These are phyloP conservation scores for Thielaviopsis musarum DNA, from an alignment of 2,329 filamentous ascomycete genomes.

Conservation along the genomic window DNA sequence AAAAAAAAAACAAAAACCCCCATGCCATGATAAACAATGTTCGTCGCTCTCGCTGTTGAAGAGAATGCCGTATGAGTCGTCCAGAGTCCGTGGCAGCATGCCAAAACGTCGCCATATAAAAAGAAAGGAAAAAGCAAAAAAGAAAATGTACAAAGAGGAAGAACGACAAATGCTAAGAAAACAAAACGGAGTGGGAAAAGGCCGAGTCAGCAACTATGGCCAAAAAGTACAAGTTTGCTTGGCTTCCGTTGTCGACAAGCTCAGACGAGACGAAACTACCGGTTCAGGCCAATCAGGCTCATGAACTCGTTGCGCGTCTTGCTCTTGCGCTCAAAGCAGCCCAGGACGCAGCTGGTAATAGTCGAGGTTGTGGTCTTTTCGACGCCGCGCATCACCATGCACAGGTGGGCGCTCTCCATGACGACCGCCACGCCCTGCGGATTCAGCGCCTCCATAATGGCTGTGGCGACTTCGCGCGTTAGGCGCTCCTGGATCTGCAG, in stretches of 20 bases:
- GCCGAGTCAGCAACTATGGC: not conserved
- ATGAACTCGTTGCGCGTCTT: conserved; percentile 95
- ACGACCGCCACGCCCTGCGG: conserved; percentile 93
- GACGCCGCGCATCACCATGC: conserved; percentile 99
- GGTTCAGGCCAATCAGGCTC: conserved; percentile 53
- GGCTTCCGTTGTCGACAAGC: not conserved
- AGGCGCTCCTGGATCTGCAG: conserved; percentile 93
- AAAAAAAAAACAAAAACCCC: not conserved
- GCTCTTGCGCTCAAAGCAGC: conserved; percentile 78
- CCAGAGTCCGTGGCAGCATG: conserved; percentile 6
- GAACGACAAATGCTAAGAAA: conserved; percentile 7
- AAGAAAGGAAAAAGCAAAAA: not conserved
- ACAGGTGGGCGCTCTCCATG: conserved; percentile 91
- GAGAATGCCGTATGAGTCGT: conserved; percentile 11
- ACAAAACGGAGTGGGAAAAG: not conserved
- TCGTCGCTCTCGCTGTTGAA: conserved; percentile 13
- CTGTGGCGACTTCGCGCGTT: conserved; percentile 89
- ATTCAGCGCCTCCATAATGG: conserved; percentile 81
- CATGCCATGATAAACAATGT: conserved; percentile 11
- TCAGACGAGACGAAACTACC: conserved; percentile 4
- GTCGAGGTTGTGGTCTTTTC: conserved; percentile 77
- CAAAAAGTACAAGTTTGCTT: conserved; percentile 1
- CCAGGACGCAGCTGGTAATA: conserved; percentile 94
- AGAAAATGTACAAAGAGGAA: not conserved
- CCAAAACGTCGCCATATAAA: not conserved